Evolutionary conservation across 2,329 filamentous ascomycete genomes (phyloP), one percentile per base, ranked within the genome.

Genomic region (Penicillium sumatraense): DNA sequence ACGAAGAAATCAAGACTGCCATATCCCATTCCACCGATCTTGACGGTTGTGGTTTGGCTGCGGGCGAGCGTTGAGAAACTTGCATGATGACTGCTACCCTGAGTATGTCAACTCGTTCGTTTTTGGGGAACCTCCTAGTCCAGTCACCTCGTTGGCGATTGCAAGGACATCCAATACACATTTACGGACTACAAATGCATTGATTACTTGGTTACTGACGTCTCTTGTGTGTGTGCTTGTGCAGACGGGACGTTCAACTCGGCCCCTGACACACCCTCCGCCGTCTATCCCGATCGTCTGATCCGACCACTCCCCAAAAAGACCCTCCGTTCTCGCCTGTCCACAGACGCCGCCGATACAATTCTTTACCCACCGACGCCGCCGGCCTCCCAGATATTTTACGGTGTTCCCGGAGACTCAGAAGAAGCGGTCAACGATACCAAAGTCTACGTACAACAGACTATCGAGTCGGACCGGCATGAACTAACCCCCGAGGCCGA

Each of bases 261-360:
- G 66, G 75, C 76, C 67, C 77, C 79, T 63, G 91, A 96, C 80
- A 89, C 89, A 56, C 83, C 87, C 61, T 95, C 91, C 57, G 86
- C 89, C 56, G 81, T 91, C 68, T 96, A 90, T 72, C 91, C 91
- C 63, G 90, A 96, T 72, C 88, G 95, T 75, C 89, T 93, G 58
- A 99, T 99, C 72, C 89, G 92, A 70, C 95, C 95, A 53, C 80
- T 99, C 57, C 95, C 95, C 40, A 95, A 90, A 77, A 89, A 92
- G 68, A 89, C 90, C 61, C 83, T 99, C 51, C 90, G 93, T 67
- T 92, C 95, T 72, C 87, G 91, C 53, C 81, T 99, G 49, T 93
- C 93, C 27, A 88, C 90, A 57, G 91, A 96, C 72, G 87, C 90
- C 66, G 91, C 90, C 53, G 88, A 89, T 50, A 86, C 88, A 26